A percentile compares a stretch with the other conserved stretches of the same genome.
Conservation (phyloP, 371 early-diverging fungal genomes). For the Syncephalastrum contaminatum region DNA sequence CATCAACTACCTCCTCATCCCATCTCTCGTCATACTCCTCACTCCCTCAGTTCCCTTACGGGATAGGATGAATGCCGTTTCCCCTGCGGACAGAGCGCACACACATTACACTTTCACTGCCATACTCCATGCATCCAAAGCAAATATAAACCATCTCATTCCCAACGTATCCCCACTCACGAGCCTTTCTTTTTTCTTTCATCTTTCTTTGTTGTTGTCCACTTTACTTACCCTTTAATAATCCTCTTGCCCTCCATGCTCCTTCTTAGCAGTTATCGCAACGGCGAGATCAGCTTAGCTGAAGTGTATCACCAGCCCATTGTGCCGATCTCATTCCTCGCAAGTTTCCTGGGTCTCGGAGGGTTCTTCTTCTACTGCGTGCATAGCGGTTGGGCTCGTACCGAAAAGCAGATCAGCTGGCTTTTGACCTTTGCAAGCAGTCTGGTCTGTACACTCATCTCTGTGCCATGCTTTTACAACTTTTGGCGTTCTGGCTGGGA, state of each 20-base stretch:
- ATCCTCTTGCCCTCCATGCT: too few species aligned
- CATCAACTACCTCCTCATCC: too few species aligned
- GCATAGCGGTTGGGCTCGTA: conserved; percentile 20
- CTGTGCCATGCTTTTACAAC: conserved; percentile 18
- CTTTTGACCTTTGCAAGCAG: conserved; percentile 31
- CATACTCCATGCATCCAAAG: too few species aligned
- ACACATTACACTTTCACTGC: too few species aligned
- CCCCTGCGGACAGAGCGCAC: too few species aligned
- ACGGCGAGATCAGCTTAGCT: conserved; percentile 10
- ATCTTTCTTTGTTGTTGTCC: not conserved
- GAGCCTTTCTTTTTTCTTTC: not conserved
- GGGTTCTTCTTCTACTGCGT: conserved; percentile 24
- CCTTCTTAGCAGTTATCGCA: not conserved
- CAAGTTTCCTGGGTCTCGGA: conserved; percentile 12
- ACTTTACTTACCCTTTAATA: conserved; percentile 1
- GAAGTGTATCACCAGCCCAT: conserved; percentile 25
- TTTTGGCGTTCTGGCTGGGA: conserved; percentile 26
- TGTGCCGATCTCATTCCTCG: conserved; percentile 18
- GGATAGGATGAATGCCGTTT: too few species aligned
- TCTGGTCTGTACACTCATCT: conserved; percentile 22
- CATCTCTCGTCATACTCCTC: too few species aligned
- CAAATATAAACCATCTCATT: too few species aligned
- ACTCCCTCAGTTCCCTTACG: too few species aligned
- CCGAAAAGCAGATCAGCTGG: conserved; percentile 31
- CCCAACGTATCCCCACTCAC: too few species aligned